phyloP scores from a whole-genome alignment of 768 basidiomycete genomes.

The Tricholoma matsutake region DNA sequence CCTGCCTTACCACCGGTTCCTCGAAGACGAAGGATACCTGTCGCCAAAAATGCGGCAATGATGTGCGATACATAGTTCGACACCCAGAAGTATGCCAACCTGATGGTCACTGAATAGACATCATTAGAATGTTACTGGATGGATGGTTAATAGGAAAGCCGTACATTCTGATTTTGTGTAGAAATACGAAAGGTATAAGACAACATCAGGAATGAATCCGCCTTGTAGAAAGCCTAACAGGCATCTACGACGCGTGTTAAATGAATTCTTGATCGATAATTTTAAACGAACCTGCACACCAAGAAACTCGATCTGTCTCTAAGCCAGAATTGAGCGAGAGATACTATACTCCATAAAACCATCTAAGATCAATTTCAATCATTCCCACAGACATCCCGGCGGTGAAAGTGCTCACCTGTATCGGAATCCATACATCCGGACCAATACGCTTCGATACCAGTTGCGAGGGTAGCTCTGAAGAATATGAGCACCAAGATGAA shows the following conservation, averaged over 20 bases:
- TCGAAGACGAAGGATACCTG: slow-evolving; percentile 54
- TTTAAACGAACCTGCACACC: slow-evolving; percentile 39
- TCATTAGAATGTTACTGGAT: neutral
- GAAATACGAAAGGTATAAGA: slow-evolving; percentile 64
- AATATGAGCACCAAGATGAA: neutral
- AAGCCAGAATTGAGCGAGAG: slow-evolving; percentile 60
- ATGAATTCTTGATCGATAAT: neutral
- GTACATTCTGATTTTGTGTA: slow-evolving; percentile 56
- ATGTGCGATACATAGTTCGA: slow-evolving; percentile 55
- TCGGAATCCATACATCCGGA: slow-evolving; percentile 65
- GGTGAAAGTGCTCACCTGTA: slow-evolving; percentile 36
- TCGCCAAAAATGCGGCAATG: slow-evolving; percentile 59
- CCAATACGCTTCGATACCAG: slow-evolving; percentile 65
- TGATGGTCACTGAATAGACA: slow-evolving; percentile 46
- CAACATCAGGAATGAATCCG: slow-evolving; percentile 61
- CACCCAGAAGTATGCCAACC: slow-evolving; percentile 71
- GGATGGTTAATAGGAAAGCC: slow-evolving; percentile 15
- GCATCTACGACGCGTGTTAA: neutral
- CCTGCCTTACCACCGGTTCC: slow-evolving; percentile 52
- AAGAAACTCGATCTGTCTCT: slow-evolving; percentile 51
- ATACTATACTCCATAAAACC: slow-evolving; percentile 53
- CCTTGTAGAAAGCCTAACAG: slow-evolving; percentile 61
- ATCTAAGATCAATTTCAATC: slow-evolving; percentile 30
- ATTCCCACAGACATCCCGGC: neutral
- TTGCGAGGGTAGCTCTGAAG: slow-evolving; percentile 60